phyloP scores from a whole-genome alignment of 768 basidiomycete species.

The Ramaria rubella region DNA sequence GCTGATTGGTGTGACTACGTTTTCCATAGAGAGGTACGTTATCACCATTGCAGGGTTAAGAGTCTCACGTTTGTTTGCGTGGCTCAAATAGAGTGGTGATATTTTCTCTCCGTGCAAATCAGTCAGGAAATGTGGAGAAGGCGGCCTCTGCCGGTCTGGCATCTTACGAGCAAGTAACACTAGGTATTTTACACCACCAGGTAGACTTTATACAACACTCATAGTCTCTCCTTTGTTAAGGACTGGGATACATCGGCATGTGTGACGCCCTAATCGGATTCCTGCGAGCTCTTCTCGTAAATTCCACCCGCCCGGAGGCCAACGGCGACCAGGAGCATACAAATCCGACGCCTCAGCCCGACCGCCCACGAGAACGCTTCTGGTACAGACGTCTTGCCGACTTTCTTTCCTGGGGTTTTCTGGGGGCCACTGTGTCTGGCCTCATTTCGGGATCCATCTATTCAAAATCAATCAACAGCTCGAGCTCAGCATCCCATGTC shows the following conservation, averaged over 20 bases:
- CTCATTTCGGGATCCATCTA: conserved; percentile 22
- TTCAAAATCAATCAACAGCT: conserved; percentile 17
- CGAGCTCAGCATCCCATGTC: conserved; percentile 16
- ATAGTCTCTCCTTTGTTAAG: not conserved
- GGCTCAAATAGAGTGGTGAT: not conserved
- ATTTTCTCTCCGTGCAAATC: not conserved
- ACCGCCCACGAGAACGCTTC: conserved; percentile 25
- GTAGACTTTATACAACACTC: not conserved
- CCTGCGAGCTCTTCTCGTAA: conserved; percentile 4
- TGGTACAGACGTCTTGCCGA: conserved; percentile 27
- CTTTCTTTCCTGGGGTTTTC: conserved; percentile 22
- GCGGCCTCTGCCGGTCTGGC: not conserved
- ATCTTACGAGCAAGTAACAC: not conserved
- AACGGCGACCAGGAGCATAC: conserved; percentile 4
- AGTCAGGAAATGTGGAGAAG: not conserved
- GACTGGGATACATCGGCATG: not conserved
- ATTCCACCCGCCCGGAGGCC: conserved; percentile 14
- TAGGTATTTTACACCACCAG: not conserved
- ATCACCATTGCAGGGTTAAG: not conserved
- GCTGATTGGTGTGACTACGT: conserved; percentile 27
- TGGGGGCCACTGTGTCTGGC: conserved; percentile 27
- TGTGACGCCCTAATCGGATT: not conserved
- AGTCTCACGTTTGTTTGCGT: too few species aligned
- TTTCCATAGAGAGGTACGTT: conserved; percentile 34
- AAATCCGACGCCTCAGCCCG: too few species aligned